Evolutionary conservation across 2,329 filamentous ascomycete species (phyloP), one percentile per base, ranked within the genome.

Genomic region (Camptophora hylomeconis): DNA sequence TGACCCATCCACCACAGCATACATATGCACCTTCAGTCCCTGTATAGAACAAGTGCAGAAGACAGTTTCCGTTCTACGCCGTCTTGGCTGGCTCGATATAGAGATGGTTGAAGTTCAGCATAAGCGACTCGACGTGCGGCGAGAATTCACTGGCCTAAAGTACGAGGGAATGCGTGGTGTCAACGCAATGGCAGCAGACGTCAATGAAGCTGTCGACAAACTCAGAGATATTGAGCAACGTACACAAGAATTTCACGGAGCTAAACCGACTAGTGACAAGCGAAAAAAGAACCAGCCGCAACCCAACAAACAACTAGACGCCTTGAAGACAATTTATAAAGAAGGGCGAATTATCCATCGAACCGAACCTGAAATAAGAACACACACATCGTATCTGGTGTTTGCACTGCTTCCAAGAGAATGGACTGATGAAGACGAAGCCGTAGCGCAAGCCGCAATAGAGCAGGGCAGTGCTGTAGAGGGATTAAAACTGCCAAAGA

Each of bases 21-120:
- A 89, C 48, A 69, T 98, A 31, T 98, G 89, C 60, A 92, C 84
- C 1, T 98, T 98, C 58, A 92, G 80, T 2, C 89, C 89, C 0
- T 98, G 89, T 54, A 92, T 98, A 41, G 89, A 98, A 56, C 89
- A 98, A 59, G 87, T 92, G 13, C 83, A 80, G 30, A 72, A 75
- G 32, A 95, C 89, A 0, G 75, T 93, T 30, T 77, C 80, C 7
- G 71, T 72, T 8, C 67, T 98, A 54, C 76, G 87, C 30, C 69
- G 74, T 20, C 61, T 84, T 5, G 83, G 82, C 30, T 98, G 89
- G 89, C 69, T 84, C 7, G 79, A 87, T 33, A 92, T 95, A 40
- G 75, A 81, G 43, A 94, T 93, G 81, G 80, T 92, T 1, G 89
- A 94, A 54, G 71, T 98, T 7, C 64, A 73, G 7, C 76, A 93